Evolutionary conservation across 768 basidiomycete genomes (phyloP).

Genomic region (Pseudohyphozyma bogoriensis): DNA sequence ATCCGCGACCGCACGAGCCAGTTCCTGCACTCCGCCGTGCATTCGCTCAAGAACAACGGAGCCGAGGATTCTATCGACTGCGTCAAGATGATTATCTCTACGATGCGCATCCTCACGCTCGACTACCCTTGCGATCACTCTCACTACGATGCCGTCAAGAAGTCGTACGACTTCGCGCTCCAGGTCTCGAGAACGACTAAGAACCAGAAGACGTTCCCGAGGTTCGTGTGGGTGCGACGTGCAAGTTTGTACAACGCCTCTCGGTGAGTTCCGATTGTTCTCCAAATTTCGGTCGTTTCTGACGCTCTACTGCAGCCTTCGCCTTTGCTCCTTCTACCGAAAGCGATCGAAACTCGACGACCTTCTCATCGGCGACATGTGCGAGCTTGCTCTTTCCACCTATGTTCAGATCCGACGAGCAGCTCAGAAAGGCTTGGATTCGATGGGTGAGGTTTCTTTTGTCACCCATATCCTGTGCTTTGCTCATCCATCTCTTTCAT

Average conservation of each 20-base stretch:
- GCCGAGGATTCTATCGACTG: slow-evolving; percentile 53
- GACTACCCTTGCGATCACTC: slow-evolving; percentile 36
- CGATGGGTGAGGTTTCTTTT: slow-evolving; percentile 44
- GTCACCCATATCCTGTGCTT: slow-evolving; percentile 44
- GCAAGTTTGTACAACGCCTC: slow-evolving; percentile 31
- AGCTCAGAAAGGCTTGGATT: slow-evolving; percentile 46
- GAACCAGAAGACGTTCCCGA: slow-evolving; percentile 63
- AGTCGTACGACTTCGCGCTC: slow-evolving; percentile 35
- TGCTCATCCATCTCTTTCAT: not conserved
- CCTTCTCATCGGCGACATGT: slow-evolving; percentile 39
- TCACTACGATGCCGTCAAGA: slow-evolving; percentile 27
- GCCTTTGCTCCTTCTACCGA: slow-evolving; percentile 37
- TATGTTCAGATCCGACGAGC: slow-evolving; percentile 36
- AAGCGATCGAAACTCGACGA: slow-evolving; percentile 40
- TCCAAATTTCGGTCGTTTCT: too few relatives aligned
- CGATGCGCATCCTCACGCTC: slow-evolving; percentile 58
- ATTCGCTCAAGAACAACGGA: slow-evolving; percentile 59
- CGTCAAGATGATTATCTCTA: slow-evolving; percentile 60
- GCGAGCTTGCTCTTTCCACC: slow-evolving; percentile 40
- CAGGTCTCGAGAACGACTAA: slow-evolving; percentile 23
- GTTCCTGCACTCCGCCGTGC: slow-evolving; percentile 62
- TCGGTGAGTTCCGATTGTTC: too few relatives aligned
- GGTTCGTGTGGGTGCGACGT: slow-evolving; percentile 37
- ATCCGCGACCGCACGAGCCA: slow-evolving; percentile 56
- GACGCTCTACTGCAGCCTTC: slow-evolving; percentile 30